A percentile compares a stretch with the other conserved stretches of the same genome.
phyloP scores from a whole-genome alignment of 2,329 filamentous ascomycete genomes.

The Diaporthe destruens region DNA sequence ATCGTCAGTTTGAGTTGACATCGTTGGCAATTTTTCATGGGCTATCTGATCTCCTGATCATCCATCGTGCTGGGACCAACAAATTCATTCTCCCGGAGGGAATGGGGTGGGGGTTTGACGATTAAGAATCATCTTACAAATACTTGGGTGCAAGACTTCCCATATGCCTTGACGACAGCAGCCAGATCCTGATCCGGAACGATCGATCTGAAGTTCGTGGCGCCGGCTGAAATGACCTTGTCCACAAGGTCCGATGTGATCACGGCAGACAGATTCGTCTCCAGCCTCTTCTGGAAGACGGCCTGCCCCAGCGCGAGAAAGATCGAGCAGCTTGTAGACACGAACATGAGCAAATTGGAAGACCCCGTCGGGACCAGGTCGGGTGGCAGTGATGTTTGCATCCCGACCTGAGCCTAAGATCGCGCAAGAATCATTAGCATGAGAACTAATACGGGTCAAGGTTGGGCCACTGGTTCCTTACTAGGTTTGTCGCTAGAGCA shows the following conservation, averaged over 20 bases:
- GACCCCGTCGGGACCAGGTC: not conserved
- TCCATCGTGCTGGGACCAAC: too few species aligned
- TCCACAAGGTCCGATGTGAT: not conserved
- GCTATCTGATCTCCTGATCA: not conserved
- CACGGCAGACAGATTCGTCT: not conserved
- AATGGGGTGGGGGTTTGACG: too few species aligned
- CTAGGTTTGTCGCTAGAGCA: slow-evolving; percentile 50
- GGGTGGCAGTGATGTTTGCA: slow-evolving; percentile 1
- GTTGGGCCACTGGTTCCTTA: not conserved
- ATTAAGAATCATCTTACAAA: too few species aligned
- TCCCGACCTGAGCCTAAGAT: slow-evolving; percentile 47
- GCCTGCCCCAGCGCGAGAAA: slow-evolving; percentile 61
- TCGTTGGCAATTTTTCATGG: not conserved
- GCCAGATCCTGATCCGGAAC: not conserved
- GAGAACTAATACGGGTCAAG: not conserved
- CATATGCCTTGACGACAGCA: not conserved
- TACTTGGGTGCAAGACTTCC: slow-evolving; percentile 3
- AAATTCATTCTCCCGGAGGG: too few species aligned
- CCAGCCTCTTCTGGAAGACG: slow-evolving; percentile 54
- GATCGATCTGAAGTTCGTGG: not conserved
- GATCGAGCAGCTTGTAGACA: slow-evolving; percentile 52
- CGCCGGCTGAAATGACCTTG: slow-evolving; percentile 1
- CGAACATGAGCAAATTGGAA: slow-evolving; percentile 1
- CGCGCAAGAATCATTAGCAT: not conserved
- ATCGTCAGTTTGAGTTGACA: not conserved